phyloP scores from a whole-genome alignment of 192 early-diverging fungal species.

The Thamnidium elegans region DNA sequence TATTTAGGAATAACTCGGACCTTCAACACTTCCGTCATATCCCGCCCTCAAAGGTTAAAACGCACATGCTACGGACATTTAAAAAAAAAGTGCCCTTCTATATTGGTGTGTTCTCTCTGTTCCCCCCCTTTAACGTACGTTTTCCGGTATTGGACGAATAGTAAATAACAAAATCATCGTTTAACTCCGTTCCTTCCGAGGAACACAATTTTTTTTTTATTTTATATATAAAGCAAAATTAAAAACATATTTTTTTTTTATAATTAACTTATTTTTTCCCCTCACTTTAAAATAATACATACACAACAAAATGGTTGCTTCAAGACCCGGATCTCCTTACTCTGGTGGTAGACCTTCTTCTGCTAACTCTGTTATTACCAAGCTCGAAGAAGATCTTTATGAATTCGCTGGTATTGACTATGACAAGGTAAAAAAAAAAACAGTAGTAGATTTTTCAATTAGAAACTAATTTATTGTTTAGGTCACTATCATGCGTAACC shows the following conservation, averaged over 20 bases:
- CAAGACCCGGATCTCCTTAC: slow-evolving; percentile 24
- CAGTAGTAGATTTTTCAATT: background rate
- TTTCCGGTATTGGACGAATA: too few species aligned
- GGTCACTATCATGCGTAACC: slow-evolving; percentile 80
- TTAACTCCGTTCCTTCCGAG: slow-evolving; percentile 8
- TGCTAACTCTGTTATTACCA: background rate
- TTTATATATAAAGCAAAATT: background rate
- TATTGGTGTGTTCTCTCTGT: too few species aligned
- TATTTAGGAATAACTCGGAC: too few species aligned
- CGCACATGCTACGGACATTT: too few species aligned
- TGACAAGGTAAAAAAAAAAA: slow-evolving; percentile 45
- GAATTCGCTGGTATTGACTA: slow-evolving; percentile 76
- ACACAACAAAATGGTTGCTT: slow-evolving; percentile 17
- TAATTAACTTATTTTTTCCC: background rate
- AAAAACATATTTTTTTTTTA: slow-evolving; percentile 1
- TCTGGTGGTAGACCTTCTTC: background rate
- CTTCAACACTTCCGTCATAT: too few species aligned
- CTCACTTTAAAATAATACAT: too few species aligned
- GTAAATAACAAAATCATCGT: too few species aligned
- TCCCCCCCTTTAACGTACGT: too few species aligned
- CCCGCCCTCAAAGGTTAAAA: too few species aligned
- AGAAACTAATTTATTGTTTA: background rate
- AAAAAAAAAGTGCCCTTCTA: too few species aligned
- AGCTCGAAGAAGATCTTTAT: slow-evolving; percentile 65
- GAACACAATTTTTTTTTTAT: slow-evolving; percentile 7